phyloP scores from a whole-genome alignment of 1,284 basidiomycete species.

The Cryptococcus hybrid region DNA sequence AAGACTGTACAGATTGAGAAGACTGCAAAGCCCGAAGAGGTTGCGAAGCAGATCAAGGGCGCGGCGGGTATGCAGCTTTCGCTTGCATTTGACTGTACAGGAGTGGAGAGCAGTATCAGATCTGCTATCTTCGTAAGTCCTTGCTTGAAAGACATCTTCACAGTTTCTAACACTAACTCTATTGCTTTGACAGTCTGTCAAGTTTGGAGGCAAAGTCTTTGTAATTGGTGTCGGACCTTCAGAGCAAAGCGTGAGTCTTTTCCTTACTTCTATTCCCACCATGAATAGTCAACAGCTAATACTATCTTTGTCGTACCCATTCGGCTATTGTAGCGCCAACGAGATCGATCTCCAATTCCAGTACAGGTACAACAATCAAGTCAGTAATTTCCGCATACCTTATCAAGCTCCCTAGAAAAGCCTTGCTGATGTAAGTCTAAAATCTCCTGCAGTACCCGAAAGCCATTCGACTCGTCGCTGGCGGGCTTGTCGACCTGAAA shows the following conservation, averaged over 20 bases:
- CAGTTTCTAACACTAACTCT: not conserved
- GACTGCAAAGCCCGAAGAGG: constrained; percentile 34
- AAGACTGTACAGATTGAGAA: constrained; percentile 47
- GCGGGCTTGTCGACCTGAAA: constrained; percentile 60
- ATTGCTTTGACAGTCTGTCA: constrained; percentile 42
- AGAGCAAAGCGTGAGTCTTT: constrained; percentile 42
- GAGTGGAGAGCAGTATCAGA: constrained; percentile 84
- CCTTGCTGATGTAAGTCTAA: constrained; percentile 1
- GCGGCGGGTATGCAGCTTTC: constrained; percentile 37
- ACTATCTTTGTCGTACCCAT: constrained; percentile 40
- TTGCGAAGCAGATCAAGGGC: constrained; percentile 41
- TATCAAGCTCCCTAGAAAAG: not conserved
- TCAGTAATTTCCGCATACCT: constrained; percentile 10
- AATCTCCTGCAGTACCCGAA: constrained; percentile 59
- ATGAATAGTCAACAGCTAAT: not conserved
- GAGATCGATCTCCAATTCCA: constrained; percentile 58
- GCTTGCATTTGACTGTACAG: constrained; percentile 58
- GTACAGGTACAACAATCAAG: constrained; percentile 52
- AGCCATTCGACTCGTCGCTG: constrained; percentile 71
- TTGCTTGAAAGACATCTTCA: not conserved
- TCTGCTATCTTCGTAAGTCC: constrained; percentile 66
- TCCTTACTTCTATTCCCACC: not conserved
- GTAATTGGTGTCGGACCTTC: constrained; percentile 57
- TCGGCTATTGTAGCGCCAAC: constrained; percentile 55
- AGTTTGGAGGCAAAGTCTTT: constrained; percentile 54